phyloP scores from a whole-genome alignment of 805 yeast species.

The Lipomyces spencermartinsiae region DNA sequence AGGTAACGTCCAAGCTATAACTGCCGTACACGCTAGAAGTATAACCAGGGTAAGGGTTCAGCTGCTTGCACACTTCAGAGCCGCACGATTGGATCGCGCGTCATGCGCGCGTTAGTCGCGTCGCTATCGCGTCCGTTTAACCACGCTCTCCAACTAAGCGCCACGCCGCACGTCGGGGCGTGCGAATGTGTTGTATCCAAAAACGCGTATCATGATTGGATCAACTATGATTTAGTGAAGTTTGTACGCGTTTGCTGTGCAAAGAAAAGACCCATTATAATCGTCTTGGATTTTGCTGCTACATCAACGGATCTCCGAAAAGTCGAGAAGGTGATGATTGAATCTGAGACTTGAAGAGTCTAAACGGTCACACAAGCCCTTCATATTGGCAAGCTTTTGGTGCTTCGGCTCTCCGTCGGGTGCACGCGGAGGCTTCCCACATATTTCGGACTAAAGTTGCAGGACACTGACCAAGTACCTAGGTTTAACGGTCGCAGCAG shows the following conservation, averaged over 20 bases:
- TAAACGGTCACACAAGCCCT: too few species aligned
- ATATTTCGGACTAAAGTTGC: too few species aligned
- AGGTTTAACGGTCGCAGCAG: too few species aligned
- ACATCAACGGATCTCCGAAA: too few species aligned
- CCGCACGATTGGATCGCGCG: not conserved
- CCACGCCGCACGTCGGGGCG: not conserved
- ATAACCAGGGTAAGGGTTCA: not conserved
- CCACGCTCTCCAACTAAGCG: not conserved
- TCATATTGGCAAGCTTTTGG: too few species aligned
- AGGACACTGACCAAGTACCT: too few species aligned
- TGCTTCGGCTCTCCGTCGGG: too few species aligned
- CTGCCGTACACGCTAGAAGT: not conserved
- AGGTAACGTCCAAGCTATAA: not conserved
- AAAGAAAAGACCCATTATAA: too few species aligned
- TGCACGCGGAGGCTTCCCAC: too few species aligned
- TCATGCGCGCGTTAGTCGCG: conserved; percentile 1
- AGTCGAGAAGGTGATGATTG: too few species aligned
- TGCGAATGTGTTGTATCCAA: not conserved
- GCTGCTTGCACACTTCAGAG: not conserved
- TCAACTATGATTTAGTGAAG: not conserved
- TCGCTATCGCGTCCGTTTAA: not conserved
- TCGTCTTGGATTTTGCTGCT: too few species aligned
- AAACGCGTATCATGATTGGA: not conserved
- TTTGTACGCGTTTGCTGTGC: not conserved
- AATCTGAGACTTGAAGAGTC: too few species aligned